Evolutionary conservation across 1,284 basidiomycete species (phyloP).

Genomic region (Leucoagaricus sp.): DNA sequence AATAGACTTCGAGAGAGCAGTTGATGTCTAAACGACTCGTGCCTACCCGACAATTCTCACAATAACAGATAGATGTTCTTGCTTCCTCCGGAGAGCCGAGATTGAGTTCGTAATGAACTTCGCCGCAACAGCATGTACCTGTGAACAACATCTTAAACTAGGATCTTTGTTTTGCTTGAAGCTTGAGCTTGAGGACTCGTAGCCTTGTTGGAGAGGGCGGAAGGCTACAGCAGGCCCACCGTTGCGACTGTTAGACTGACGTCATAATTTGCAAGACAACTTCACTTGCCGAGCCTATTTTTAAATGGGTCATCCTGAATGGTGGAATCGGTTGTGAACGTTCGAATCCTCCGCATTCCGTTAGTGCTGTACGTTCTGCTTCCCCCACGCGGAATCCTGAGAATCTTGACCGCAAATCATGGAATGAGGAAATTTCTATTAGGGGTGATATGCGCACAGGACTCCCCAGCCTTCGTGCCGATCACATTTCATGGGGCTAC

Average conservation of each 20-base stretch:
- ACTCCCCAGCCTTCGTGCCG: background rate
- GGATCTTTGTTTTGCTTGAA: background rate
- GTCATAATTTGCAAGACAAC: background rate
- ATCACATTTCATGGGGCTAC: no score
- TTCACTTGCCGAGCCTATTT: background rate
- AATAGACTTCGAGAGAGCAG: background rate
- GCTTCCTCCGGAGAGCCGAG: constrained; percentile 20
- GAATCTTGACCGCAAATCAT: background rate
- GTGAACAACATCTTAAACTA: constrained; percentile 2
- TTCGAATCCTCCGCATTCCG: no score
- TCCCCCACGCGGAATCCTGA: background rate
- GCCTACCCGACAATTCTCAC: constrained; percentile 22
- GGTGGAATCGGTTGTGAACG: no score
- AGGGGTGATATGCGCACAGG: background rate
- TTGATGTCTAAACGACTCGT: background rate
- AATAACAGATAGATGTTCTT: constrained; percentile 23
- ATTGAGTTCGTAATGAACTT: constrained; percentile 19
- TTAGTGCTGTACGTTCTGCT: no score
- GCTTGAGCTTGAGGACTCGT: no score
- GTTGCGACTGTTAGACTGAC: background rate
- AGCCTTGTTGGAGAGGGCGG: no score
- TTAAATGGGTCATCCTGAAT: no score
- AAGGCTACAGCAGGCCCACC: no score
- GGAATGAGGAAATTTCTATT: background rate
- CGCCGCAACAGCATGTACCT: constrained; percentile 22